These are phyloP conservation scores for Naumovozyma castellii DNA, from an alignment of 805 yeast species.

Conservation along the genomic window DNA sequence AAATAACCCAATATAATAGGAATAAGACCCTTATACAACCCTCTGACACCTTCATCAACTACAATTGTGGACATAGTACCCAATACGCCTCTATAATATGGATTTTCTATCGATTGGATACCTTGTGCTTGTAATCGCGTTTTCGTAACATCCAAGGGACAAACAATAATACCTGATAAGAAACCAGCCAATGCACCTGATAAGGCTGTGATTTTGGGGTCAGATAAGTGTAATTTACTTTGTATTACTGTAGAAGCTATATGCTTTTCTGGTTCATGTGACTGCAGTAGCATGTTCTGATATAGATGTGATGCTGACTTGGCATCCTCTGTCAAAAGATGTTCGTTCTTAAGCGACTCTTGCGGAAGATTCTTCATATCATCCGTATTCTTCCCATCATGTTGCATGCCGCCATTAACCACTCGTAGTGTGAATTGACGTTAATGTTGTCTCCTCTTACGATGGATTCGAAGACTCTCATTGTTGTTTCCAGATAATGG, in stretches of 20 bases:
- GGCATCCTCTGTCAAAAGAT: background rate
- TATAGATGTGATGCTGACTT: too few relatives aligned
- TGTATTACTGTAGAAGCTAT: too few relatives aligned
- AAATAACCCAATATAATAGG: constrained; percentile 92
- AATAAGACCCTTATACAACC: constrained; percentile 80
- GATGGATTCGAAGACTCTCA: too few relatives aligned
- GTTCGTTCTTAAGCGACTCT: background rate
- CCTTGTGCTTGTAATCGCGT: constrained; percentile 93
- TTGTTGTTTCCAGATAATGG: too few relatives aligned
- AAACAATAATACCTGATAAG: constrained; percentile 77
- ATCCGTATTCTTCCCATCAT: background rate
- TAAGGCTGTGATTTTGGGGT: constrained; percentile 57
- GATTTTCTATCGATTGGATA: constrained; percentile 25
- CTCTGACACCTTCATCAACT: constrained; percentile 70
- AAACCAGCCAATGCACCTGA: constrained; percentile 95
- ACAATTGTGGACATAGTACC: constrained; percentile 60
- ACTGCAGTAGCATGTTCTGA: too few relatives aligned
- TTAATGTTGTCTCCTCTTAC: too few relatives aligned
- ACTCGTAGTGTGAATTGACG: background rate
- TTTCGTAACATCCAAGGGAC: constrained; percentile 93
- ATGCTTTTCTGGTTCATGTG: too few relatives aligned
- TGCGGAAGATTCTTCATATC: background rate
- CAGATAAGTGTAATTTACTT: constrained; percentile 20
- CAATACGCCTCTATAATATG: constrained; percentile 47
- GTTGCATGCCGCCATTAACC: background rate